Base-by-base conservation (phyloP, 1,284 basidiomycete genomes). In the Chalciporus sp. region DNA sequence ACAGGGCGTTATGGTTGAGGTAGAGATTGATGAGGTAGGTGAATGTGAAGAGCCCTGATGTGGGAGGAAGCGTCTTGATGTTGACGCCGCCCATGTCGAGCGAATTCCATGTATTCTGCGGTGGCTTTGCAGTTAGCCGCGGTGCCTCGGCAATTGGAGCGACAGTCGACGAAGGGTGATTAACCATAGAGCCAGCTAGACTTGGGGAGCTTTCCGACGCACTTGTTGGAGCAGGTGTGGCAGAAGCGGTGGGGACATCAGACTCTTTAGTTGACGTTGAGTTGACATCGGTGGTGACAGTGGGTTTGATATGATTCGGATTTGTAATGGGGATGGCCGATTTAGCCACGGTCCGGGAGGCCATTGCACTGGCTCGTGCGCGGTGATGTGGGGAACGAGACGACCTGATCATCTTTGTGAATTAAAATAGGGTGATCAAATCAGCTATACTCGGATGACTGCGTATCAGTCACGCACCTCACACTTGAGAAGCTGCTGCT, bases 1-100 rank as follows among this genome's bases (percentile, higher is more conserved):
- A 80, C 53, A 99, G 82, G 33, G 86, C 80, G 68, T 99, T 99
- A 79, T 99, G 96, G 67, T 98, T 98, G 74, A 99, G 92, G 74
- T 97, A 99, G 52, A 99, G 85, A 59, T 90, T 92, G 58, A 92
- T 92, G 59, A 99, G 86, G 77, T 94, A 94, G 16, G 83, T 83
- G 78, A 98, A 98, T n/a, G 86, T 80, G 77, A 98, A 99, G 33
- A 97, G 79, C 57, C 88, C 90, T 46, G 92, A 87, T 12, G 84
- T 85, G 11, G 84, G 74, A 27, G 95, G 91, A 47, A 99, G 79
- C 62, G 91, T 94, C 81, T 96, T 96, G 69, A 99, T 85, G 59
- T 87, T 85, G 57, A 98, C 88, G 5, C 96, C 96, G 53, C 97
- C 96, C 85, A 99, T 94, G 74, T 99, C 96, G 55, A 99, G 79